Evolutionary conservation across 345 rosid species (phyloP).

Genomic region (Moringa oleifera): DNA sequence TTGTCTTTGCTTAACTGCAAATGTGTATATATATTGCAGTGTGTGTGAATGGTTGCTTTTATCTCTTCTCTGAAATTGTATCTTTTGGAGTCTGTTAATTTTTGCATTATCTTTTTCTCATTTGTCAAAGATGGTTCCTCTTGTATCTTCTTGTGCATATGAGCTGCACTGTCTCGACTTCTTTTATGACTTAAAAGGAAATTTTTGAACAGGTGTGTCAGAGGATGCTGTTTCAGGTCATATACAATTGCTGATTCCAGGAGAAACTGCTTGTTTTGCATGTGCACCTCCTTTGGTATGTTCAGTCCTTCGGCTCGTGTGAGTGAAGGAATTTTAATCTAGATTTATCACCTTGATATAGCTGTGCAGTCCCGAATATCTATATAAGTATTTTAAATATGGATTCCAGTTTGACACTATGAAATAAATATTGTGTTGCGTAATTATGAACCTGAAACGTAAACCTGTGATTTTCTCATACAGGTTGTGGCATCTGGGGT

Average conservation of each 20-base stretch:
- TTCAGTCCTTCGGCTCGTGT: not conserved
- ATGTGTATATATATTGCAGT: not conserved
- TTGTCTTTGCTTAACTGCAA: no score
- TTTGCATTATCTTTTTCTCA: not conserved
- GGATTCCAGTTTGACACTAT: no score
- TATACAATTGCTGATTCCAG: conserved; percentile 89
- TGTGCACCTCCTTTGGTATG: conserved; percentile 96
- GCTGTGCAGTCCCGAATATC: not conserved
- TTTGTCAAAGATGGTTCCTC: not conserved
- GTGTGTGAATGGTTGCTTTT: not conserved
- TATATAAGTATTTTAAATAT: not conserved
- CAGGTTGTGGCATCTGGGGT: conserved; percentile 97
- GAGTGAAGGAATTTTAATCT: conserved; percentile 1
- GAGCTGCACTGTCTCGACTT: not conserved
- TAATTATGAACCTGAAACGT: conserved; percentile 7
- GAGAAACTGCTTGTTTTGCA: conserved; percentile 98
- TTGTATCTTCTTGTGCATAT: not conserved
- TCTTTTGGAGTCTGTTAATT: not conserved
- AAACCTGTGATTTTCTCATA: conserved; percentile 5
- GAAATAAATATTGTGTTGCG: not conserved
- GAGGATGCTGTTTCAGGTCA: conserved; percentile 99
- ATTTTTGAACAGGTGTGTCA: conserved; percentile 67
- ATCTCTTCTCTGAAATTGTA: not conserved
- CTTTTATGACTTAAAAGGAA: not conserved
- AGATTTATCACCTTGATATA: not conserved